phyloP scores from a whole-genome alignment of 2,329 filamentous ascomycete genomes.

The Colletotrichum sp. region DNA sequence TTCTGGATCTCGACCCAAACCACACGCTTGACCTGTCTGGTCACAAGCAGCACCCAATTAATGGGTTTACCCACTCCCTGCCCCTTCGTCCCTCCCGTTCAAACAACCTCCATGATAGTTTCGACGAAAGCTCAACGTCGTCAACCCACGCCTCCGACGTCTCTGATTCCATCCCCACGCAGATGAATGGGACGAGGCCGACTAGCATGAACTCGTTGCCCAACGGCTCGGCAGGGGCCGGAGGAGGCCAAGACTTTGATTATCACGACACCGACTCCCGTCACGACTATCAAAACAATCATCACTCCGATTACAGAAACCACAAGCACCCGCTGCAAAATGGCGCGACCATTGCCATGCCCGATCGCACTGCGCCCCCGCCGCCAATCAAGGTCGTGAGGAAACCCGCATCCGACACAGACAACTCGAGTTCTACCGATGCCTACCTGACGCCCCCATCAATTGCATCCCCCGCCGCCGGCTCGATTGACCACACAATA shows the following conservation, averaged over 20 bases:
- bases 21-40: conserved; percentile 38
- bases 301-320: conserved; percentile 35
- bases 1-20: conserved; percentile 49
- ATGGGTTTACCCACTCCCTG: conserved; percentile 34
- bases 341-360: conserved; percentile 27
- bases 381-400: conserved; percentile 16
- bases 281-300: conserved; percentile 28
- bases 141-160: conserved; percentile 58
- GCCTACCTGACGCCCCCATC: conserved; percentile 36
- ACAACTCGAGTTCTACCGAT: conserved; percentile 34
- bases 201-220: conserved; percentile 66
- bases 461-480: conserved; percentile 33
- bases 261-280: conserved; percentile 29
- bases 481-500: conserved; percentile 9
- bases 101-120: conserved; percentile 55
- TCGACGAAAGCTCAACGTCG: conserved; percentile 59
- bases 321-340: conserved; percentile 28
- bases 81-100: conserved; percentile 44
- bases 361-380: conserved; percentile 29
- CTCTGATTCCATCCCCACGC: conserved; percentile 49
- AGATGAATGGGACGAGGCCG: conserved; percentile 41
- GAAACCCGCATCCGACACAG: conserved; percentile 23
- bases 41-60: conserved; percentile 36
- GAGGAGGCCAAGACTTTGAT: conserved; percentile 35
- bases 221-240: conserved; percentile 48